These are phyloP conservation scores for Passalora sequoiae DNA, from an alignment of 2,329 filamentous ascomycete genomes.

Conservation along the genomic window DNA sequence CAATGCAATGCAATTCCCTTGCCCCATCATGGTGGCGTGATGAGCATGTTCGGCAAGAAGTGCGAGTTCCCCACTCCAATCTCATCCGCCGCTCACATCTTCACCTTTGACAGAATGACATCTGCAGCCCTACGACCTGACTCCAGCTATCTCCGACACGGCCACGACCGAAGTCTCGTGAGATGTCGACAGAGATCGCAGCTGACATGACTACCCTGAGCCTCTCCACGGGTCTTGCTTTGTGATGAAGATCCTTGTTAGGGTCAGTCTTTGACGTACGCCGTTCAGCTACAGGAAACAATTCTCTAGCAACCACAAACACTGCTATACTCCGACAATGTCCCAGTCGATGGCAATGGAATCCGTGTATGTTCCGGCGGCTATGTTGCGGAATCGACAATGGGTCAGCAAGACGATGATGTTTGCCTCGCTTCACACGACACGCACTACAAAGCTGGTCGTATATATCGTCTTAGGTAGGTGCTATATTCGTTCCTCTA, in stretches of 20 bases:
- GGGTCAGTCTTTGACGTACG: not conserved
- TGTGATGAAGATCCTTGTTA: conserved; percentile 2
- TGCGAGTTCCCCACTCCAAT: too few species aligned
- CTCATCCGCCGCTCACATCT: too few species aligned
- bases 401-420: not conserved
- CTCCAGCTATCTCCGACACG: not conserved
- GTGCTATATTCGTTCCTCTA: not conserved
- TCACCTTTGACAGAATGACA: too few species aligned
- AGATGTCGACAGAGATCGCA: not conserved
- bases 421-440: too few species aligned
- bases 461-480: not conserved
- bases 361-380: not conserved
- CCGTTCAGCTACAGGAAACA: not conserved
- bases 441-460: too few species aligned
- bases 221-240: not conserved
- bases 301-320: too few species aligned
- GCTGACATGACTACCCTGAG: not conserved
- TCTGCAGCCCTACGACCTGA: too few species aligned
- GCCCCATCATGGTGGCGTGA: too few species aligned
- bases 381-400: not conserved
- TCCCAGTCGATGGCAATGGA: conserved; percentile 1
- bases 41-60: too few species aligned
- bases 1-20: too few species aligned
- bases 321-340: conserved; percentile 4
- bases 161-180: conserved; percentile 1